A percentile compares a stretch with the other conserved stretches of the same genome.
These are phyloP conservation scores for Gastrolobium villosum DNA, from an alignment of 306 rosid genomes.

Conservation along the genomic window DNA sequence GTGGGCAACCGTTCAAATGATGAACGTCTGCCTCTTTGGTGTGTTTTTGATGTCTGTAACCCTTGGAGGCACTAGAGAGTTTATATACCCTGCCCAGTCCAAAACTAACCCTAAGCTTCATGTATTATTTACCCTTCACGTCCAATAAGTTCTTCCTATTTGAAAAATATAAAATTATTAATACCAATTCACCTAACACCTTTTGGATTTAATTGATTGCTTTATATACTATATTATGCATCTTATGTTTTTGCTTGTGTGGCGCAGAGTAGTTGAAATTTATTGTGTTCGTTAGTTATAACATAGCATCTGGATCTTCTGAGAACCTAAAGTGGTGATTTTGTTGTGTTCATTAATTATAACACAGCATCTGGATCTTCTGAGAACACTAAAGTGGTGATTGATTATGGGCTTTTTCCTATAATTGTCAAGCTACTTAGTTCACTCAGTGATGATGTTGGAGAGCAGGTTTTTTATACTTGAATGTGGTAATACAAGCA, in stretches of 20 bases:
- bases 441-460: constrained; percentile 83
- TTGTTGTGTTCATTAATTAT: constrained; percentile 10
- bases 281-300: constrained; percentile 15
- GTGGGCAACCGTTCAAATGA: no score
- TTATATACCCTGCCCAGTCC: no score
- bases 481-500: neutral
- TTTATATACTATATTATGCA: neutral
- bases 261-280: neutral
- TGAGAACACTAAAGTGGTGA: constrained; percentile 84
- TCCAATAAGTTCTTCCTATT: no score
- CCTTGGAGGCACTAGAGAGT: no score
- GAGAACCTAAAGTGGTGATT: constrained; percentile 85
- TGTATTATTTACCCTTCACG: no score
- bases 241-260: neutral
- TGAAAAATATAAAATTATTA: no score
- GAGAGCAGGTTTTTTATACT: constrained; percentile 72
- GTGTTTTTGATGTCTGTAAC: no score
- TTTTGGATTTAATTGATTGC: no score
- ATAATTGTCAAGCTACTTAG: constrained; percentile 79
- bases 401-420: constrained; percentile 88
- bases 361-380: constrained; percentile 91
- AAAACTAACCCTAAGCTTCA: no score
- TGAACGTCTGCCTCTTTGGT: no score
- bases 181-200: no score
- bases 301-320: constrained; percentile 89